Percentiles rank a stretch among this genome's conserved stretches.
phyloP scores from a whole-genome alignment of 2,329 filamentous ascomycete genomes.

The Kalaharituber pfeilii region DNA sequence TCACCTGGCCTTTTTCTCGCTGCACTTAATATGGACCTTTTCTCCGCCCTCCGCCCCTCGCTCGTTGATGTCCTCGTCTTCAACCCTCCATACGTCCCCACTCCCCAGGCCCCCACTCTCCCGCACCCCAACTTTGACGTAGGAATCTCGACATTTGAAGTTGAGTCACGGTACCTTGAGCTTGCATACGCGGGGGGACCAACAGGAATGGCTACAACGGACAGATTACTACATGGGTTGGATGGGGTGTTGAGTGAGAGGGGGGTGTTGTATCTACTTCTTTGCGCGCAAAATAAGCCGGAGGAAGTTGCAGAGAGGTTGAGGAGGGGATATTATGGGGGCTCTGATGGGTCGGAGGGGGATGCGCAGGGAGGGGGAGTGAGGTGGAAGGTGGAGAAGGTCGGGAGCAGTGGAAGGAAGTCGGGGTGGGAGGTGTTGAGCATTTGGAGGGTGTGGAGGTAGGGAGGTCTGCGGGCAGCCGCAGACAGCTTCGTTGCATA shows the following conservation, averaged over 20 bases:
- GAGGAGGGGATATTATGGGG: slow-evolving; percentile 34
- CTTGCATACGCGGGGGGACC: slow-evolving; percentile 76
- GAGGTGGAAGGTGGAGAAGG: slow-evolving; percentile 64
- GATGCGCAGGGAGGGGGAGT: slow-evolving; percentile 69
- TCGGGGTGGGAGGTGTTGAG: slow-evolving; percentile 91
- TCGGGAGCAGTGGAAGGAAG: slow-evolving; percentile 66
- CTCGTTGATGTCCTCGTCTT: slow-evolving; percentile 74
- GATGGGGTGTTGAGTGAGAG: slow-evolving; percentile 45
- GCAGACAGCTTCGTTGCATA: too few relatives aligned
- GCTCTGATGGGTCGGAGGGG: slow-evolving; percentile 49
- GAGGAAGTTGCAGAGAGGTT: slow-evolving; percentile 51
- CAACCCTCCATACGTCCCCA: slow-evolving; percentile 94
- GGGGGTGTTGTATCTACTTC: slow-evolving; percentile 73
- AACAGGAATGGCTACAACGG: slow-evolving; percentile 88
- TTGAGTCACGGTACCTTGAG: slow-evolving; percentile 33
- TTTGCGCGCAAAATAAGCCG: slow-evolving; percentile 83
- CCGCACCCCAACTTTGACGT: neutral
- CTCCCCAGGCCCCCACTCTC: slow-evolving; percentile 45
- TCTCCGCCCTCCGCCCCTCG: slow-evolving; percentile 39
- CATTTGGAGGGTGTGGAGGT: slow-evolving; percentile 69
- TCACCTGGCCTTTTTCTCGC: slow-evolving; percentile 40
- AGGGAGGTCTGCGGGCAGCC: too few relatives aligned
- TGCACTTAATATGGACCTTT: slow-evolving; percentile 53
- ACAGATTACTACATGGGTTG: slow-evolving; percentile 54
- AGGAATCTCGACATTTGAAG: neutral